Evolutionary conservation across 176 grass and related monocot species (phyloP), one percentile per base, ranked within the genome.

Genomic region (Hordeum marinum): DNA sequence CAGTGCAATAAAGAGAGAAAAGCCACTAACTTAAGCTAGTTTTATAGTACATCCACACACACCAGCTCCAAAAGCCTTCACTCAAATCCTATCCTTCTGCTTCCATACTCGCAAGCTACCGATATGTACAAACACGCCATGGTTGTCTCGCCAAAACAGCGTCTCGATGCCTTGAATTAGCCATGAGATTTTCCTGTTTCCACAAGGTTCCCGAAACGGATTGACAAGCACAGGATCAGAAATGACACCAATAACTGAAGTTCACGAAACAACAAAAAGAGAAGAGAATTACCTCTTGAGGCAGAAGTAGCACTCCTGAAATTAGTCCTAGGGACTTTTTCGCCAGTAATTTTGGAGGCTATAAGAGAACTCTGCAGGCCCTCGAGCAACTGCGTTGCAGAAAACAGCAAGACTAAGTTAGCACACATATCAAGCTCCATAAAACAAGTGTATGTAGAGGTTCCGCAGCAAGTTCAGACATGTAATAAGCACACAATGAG

Each of bases 321-420:
- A 48, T 78, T 79, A 24, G 80, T 86, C 87, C 88, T 94, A 24
- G 86, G 79, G 82, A 83, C 86, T 59, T 94, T 99, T 18, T 99
- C 97, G 11, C 72, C 86, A 46, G 92, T 77, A 87, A 91, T 88
- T 86, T 99, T 99, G 55, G 97, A 84, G 76, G 92, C 66, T 43
- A 91, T 78, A 72, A 99, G 90, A 72, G 97, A 94, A 88, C 97
- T 99, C 78, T 99, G 97, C 78, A 99, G 75, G 32, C 97, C 97
- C 82, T 99, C 97, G 4, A 99, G 61, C 81, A 99, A 90, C 97
- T 99, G 81, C 64, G 42, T 78, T 39, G 37, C 70, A 31, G 31
- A 78, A 82, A 82, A 59, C 18, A 61, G 31, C 54, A 25, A 67
- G 74, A 46, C 60, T n/a, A 75, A 84, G 39, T 87, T 65, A 86